Base-by-base conservation (phyloP, 768 basidiomycete genomes). In the Chlorophyllum brunneum region DNA sequence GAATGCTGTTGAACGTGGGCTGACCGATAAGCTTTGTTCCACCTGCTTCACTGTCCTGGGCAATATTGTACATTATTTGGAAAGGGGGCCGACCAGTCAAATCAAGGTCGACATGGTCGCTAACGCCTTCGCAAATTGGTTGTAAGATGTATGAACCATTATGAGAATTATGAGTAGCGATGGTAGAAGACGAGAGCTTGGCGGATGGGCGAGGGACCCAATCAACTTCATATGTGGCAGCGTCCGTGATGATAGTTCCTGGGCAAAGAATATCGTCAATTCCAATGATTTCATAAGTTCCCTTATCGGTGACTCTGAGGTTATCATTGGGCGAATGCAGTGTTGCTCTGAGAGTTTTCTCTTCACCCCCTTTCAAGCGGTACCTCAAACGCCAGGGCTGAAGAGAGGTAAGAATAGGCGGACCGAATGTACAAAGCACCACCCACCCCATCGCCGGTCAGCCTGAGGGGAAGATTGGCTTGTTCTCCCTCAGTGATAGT, bases 311-410 rank as follows among this genome's bases (percentile, higher is more conserved):
- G n/a, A 94, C 88, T 41, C 70, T 72, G 20, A 95, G 75, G 45
- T 83, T 68, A 51, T 82, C 88, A 60, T 95, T 97, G 0, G 84
- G 79, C 41, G 78, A 80, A 18, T 65, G 72, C 40, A 85, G 66
- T 39, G 63, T 74, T 30, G 70, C 72, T 16, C 71, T 68, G 23
- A 71, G 61, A 6, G 75, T 55, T 37, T 66, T 65, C 23, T 71
- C 71, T 1, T 77, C 71, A 3, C 69, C 70, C 20, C 77, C 77
- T 5, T 66, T 63, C 30, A 72, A 77, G 27, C 82, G 81, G 65
- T 95, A 98, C 54, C 79, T 82, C 39, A 99, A 65, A 11, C 70
- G 76, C 95, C 95, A 99, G 5, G 95, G 93, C 94, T 98, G 59
- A 20, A 48, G 36, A 37, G 44, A 48, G 56, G 15, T 39, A n/a